Evolutionary conservation across 2,329 filamentous ascomycete species (phyloP), one percentile per base, ranked within the genome.

Genomic region (Alternaria brassicae): DNA sequence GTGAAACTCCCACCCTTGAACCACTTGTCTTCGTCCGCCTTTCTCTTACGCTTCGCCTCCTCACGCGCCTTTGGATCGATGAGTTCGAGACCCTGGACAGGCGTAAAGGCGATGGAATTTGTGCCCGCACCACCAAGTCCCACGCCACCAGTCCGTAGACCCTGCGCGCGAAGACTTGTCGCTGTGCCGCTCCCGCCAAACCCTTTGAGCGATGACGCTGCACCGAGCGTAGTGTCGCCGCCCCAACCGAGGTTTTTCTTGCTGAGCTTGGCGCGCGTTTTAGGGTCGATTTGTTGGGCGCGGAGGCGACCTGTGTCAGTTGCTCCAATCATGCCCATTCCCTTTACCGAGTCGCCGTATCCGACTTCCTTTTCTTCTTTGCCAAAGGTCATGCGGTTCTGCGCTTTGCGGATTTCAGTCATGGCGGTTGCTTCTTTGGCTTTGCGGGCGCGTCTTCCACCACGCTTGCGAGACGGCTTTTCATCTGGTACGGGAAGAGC

Each of bases 1-100:
- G 95, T 97, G 74, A 99, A 99, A 0, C 92, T 93, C n/a, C 95
- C 95, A 45, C 92, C 91, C 79, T 95, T 96, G 83, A 99, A 99
- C 90, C 93, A 99, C 36, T 92, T 85, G 75, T 98, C 94, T 75
- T 97, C 92, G 65, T 98, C 95, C 0, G 92, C 93, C 77, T 97
- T 96, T 64, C 93, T 84, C 82, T 98, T 98, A 70, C 92, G 86
- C 74, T 86, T 93, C 76, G 96, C 85, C 81, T 97, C 93, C 7
- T 92, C 91, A 68, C 93, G 89, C 57, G 91, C 87, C 82, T 95
- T 97, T 21, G 95, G 95, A 76, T 98, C 94, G 6, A 98, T 93
- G 12, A 99, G 85, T 81, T 99, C 94, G 37, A 99, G 84, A 2
- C 95, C 95, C 74, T 98, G 95, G 15, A 96, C 92, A 2, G 94